Conservation (phyloP, 2,329 filamentous ascomycete genomes). For the Hypoxylon sp. region DNA sequence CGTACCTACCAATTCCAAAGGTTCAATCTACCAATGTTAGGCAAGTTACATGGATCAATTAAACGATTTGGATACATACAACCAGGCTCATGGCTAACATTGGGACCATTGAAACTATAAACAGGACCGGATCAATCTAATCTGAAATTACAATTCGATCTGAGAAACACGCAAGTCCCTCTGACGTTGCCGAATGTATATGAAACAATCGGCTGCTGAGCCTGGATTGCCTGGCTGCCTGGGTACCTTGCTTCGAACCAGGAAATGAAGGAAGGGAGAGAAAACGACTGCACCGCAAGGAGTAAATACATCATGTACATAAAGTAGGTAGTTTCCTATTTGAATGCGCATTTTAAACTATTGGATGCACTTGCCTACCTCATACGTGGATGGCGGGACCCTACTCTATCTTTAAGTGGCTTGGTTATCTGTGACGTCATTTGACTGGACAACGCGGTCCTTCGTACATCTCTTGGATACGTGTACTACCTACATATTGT, state of each 20-base stretch:
- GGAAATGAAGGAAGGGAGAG: not conserved
- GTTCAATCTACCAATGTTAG: too few species aligned
- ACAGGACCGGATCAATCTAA: not conserved
- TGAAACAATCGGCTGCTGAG: not conserved
- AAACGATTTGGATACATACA: not conserved
- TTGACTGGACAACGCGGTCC: conserved; percentile 16
- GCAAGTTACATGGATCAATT: too few species aligned
- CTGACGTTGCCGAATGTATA: not conserved
- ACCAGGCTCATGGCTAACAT: conserved; percentile 5
- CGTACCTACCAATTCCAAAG: not conserved
- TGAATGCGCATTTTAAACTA: conserved; percentile 13
- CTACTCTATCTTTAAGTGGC: not conserved
- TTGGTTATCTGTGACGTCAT: conserved; percentile 32
- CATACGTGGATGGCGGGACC: conserved; percentile 11
- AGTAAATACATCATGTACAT: not conserved
- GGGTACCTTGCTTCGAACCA: not conserved
- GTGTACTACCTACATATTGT: conserved; percentile 5
- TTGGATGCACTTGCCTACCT: conserved; percentile 17
- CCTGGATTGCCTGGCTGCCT: not conserved
- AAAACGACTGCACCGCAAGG: too few species aligned
- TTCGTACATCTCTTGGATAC: conserved; percentile 21
- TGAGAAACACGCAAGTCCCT: not conserved
- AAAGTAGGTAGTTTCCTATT: not conserved
- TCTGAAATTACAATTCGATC: not conserved
- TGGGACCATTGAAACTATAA: conserved; percentile 8